Percentiles rank a stretch among this genome's conserved stretches.
Evolutionary conservation across 345 rosid species (phyloP).

Genomic region (Conringia planisiliqua): DNA sequence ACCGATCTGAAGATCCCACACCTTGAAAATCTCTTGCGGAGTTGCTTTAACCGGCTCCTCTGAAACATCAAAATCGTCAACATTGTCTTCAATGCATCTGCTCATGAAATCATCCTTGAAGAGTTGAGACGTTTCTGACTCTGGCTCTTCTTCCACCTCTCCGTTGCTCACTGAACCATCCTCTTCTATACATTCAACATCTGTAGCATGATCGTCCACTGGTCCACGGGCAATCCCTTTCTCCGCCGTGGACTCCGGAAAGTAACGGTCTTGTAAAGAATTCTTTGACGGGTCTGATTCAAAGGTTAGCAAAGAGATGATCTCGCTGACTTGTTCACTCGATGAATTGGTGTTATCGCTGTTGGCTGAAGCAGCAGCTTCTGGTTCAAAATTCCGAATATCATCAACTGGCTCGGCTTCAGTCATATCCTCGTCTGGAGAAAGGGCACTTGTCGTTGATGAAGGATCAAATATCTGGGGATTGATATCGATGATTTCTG

Average conservation of each 20-base stretch:
- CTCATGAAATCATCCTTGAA: conserved; percentile 33
- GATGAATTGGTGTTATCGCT: background rate
- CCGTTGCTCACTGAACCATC: background rate
- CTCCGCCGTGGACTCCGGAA: conserved; percentile 33
- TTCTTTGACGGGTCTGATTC: conserved; percentile 29
- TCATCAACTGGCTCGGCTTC: background rate
- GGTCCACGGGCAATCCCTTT: conserved; percentile 15
- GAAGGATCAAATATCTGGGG: conserved; percentile 36
- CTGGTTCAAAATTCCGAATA: conserved; percentile 3
- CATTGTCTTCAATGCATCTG: conserved; percentile 14
- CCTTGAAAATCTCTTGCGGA: conserved; percentile 50
- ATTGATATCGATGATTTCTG: conserved; percentile 43
- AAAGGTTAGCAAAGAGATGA: conserved; percentile 11
- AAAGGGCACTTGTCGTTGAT: background rate
- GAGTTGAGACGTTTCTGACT: conserved; percentile 1
- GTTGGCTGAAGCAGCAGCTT: conserved; percentile 16
- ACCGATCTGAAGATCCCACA: conserved; percentile 64
- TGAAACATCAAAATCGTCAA: background rate
- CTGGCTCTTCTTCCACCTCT: conserved; percentile 1
- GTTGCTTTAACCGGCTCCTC: conserved; percentile 9
- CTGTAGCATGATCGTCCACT: background rate
- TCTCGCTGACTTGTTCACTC: conserved; percentile 21
- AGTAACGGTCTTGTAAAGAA: conserved; percentile 30
- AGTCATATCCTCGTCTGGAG: conserved; percentile 24
- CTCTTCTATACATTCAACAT: background rate